Evolutionary conservation across 2,329 filamentous ascomycete genomes (phyloP).

Genomic region (Aspergillus sp.): DNA sequence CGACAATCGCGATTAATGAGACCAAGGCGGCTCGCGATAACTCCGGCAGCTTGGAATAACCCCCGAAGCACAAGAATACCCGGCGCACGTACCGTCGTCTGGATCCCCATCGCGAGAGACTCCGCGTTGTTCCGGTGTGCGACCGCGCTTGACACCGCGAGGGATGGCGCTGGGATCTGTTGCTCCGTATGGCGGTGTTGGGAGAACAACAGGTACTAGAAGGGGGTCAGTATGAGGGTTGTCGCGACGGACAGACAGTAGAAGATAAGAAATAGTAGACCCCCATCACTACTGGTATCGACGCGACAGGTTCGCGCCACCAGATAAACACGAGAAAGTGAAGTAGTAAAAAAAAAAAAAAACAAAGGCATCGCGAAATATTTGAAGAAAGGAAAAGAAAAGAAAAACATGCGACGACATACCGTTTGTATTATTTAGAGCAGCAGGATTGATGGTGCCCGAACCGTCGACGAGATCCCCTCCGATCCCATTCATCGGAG

Average conservation of each 20-base stretch:
- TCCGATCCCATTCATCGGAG: slow-evolving; percentile 66
- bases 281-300: slow-evolving; percentile 7
- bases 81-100: slow-evolving; percentile 69
- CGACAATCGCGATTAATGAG: slow-evolving; percentile 8
- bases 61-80: slow-evolving; percentile 24
- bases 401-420: slow-evolving; percentile 35
- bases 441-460: slow-evolving; percentile 88
- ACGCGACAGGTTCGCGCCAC: slow-evolving; percentile 7
- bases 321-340: slow-evolving; percentile 1
- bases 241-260: slow-evolving; percentile 21
- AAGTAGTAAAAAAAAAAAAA: not conserved
- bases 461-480: slow-evolving; percentile 64
- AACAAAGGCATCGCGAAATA: not conserved
- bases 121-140: slow-evolving; percentile 68
- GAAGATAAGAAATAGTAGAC: slow-evolving; percentile 13
- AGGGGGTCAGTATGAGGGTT: slow-evolving; percentile 29
- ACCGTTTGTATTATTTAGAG: slow-evolving; percentile 73
- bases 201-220: slow-evolving; percentile 35
- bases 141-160: slow-evolving; percentile 76
- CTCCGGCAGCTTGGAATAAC: slow-evolving; percentile 2
- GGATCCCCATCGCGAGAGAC: slow-evolving; percentile 60
- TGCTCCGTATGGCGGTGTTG: slow-evolving; percentile 39
- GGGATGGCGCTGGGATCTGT: slow-evolving; percentile 51
- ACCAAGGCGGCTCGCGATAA: slow-evolving; percentile 18
- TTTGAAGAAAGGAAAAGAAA: slow-evolving; percentile 1